A percentile compares a stretch with the other conserved stretches of the same genome.
phyloP scores from a whole-genome alignment of 2,329 filamentous ascomycete genomes.

The Penicillium brasilianum region DNA sequence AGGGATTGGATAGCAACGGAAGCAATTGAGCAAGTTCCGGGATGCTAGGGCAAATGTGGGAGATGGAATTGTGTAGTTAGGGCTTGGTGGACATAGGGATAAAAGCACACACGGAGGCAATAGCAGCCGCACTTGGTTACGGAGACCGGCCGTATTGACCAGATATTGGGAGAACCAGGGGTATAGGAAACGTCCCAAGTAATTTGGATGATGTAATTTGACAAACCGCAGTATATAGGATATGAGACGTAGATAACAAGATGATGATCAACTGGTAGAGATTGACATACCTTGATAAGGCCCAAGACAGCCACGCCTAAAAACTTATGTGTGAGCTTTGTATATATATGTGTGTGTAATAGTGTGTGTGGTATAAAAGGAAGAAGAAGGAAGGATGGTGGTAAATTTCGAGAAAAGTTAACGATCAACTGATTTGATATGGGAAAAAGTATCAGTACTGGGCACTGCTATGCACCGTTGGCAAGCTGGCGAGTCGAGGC shows the following conservation, averaged over 20 bases:
- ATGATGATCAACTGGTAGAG: neutral
- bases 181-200: neutral
- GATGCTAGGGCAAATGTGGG: neutral
- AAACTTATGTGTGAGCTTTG: neutral
- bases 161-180: neutral
- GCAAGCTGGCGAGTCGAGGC: neutral
- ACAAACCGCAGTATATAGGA: neutral
- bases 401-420: neutral
- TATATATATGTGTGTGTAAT: neutral
- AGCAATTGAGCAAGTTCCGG: neutral
- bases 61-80: neutral
- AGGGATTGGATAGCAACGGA: neutral
- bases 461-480: neutral
- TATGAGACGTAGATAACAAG: neutral
- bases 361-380: neutral
- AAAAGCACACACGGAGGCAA: no score
- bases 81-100: neutral
- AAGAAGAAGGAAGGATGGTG: neutral
- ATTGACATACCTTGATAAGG: slow-evolving; percentile 9
- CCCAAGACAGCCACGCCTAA: slow-evolving; percentile 9
- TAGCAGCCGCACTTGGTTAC: neutral
- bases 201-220: neutral
- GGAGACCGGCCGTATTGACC: neutral
- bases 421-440: neutral
- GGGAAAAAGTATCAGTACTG: neutral